Conservation (phyloP, 2,329 filamentous ascomycete species). For the Fusarium stilboides region DNA sequence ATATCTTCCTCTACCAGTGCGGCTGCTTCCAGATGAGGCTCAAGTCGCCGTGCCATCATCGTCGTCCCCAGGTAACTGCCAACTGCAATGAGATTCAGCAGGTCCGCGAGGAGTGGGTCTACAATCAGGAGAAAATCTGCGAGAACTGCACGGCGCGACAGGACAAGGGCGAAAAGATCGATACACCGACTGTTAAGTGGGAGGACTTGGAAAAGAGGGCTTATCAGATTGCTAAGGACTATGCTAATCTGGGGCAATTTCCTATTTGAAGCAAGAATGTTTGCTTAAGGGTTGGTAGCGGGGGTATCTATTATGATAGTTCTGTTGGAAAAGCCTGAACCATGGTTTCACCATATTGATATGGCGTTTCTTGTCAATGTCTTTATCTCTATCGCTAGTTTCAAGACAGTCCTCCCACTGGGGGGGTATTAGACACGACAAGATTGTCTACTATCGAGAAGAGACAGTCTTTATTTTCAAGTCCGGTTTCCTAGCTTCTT, state of each 20-base stretch:
- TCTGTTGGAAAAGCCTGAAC: not conserved
- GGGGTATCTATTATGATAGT: not conserved
- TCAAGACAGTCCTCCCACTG: not conserved
- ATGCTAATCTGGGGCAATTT: slow-evolving; percentile 19
- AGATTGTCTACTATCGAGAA: not conserved
- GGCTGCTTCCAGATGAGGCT: slow-evolving; percentile 21
- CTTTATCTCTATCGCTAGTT: not conserved
- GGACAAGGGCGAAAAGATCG: not conserved
- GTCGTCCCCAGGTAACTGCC: slow-evolving; percentile 16
- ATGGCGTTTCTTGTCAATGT: not conserved
- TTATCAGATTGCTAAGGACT: slow-evolving; percentile 23
- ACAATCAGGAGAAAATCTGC: slow-evolving; percentile 27
- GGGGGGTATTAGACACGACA: not conserved
- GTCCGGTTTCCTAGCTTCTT: slow-evolving; percentile 16
- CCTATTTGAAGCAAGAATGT: not conserved
- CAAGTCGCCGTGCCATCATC: slow-evolving; percentile 32
- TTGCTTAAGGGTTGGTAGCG: not conserved
- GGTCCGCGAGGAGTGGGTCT: slow-evolving; percentile 30
- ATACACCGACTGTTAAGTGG: slow-evolving; percentile 14
- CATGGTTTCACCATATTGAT: not conserved
- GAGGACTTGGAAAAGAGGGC: slow-evolving; percentile 20
- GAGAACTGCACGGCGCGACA: slow-evolving; percentile 2
- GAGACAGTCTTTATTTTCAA: not conserved
- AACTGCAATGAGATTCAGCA: slow-evolving; percentile 33
- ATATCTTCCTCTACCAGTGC: slow-evolving; percentile 32